These are phyloP conservation scores for Kentomonas sorsogonicus DNA, from an alignment of 208 protist species.

Conservation along the genomic window DNA sequence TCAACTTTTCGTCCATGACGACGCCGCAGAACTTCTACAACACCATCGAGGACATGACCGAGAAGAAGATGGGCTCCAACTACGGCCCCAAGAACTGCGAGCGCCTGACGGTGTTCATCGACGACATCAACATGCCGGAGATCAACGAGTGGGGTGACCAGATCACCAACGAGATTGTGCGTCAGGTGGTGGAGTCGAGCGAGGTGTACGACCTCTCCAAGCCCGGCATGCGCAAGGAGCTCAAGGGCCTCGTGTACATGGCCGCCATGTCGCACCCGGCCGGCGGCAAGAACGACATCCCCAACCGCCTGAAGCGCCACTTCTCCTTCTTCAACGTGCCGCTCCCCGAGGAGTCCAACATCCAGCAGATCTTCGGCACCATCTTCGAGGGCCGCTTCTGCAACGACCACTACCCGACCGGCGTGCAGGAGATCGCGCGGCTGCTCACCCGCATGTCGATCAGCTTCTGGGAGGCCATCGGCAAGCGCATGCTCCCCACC, in stretches of 20 bases:
- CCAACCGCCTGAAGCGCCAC: slow-evolving; percentile 96
- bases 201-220: slow-evolving; percentile 85
- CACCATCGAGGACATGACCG: slow-evolving; percentile 90
- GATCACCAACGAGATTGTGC: slow-evolving; percentile 95
- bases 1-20: slow-evolving; percentile 94
- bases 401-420: slow-evolving; percentile 80
- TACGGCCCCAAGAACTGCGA: slow-evolving; percentile 93
- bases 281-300: slow-evolving; percentile 98
- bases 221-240: slow-evolving; percentile 91
- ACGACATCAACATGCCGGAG: slow-evolving; percentile 96
- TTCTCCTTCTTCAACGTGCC: slow-evolving; percentile 96
- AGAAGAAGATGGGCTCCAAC: slow-evolving; percentile 93
- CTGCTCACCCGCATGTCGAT: slow-evolving; percentile 92
- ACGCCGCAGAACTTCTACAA: slow-evolving; percentile 91
- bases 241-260: slow-evolving; percentile 95
- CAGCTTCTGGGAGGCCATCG: slow-evolving; percentile 88
- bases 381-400: slow-evolving; percentile 91
- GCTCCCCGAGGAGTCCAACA: slow-evolving; percentile 90
- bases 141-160: slow-evolving; percentile 95
- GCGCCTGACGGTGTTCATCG: slow-evolving; percentile 90
- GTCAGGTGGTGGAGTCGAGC: slow-evolving; percentile 88
- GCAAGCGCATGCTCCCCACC: slow-evolving; percentile 94
- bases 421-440: slow-evolving; percentile 79
- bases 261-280: slow-evolving; percentile 97
- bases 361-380: slow-evolving; percentile 93